Evolutionary conservation across 176 grass and related monocot genomes (phyloP), one percentile per base, ranked within the genome.

Genomic region (Musa beccarii): DNA sequence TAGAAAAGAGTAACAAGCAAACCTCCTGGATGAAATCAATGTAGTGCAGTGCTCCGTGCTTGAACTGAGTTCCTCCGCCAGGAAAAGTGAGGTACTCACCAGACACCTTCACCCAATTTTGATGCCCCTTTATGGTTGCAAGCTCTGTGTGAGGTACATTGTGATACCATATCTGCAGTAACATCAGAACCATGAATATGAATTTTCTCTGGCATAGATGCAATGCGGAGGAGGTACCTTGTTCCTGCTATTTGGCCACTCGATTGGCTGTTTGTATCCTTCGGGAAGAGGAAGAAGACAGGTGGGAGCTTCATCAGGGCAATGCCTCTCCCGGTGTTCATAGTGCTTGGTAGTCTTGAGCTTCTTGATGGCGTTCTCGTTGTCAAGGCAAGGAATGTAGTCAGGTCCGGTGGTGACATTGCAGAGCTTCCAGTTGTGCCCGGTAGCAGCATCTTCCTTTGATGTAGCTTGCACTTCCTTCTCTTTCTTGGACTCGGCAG

Each of bases 301-400:
- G 16, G 84, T 92, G 7, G 90, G 88, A 20, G 84, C 15, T 3
- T 64, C 43, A 2, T 52, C 49, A 14, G 95, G 95, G 76, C 95
- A 99, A 88, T 99, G 90, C 34, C 95, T 84, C 76, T 99, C 95
- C 1, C 95, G 85, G 82, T 99, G 95, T 77, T 99, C 90, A 79
- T 94, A 99, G 83, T 94, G 95, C 49, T 65, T 87, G 49, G 63
- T 82, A 2, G 80, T 89, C 22, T 34, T 75, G 3, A 99, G 88
- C 78, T 85, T 89, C 76, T 72, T 87, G 75, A 99, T 84, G 16
- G 86, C 95, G 2, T 57, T 81, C 77, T 86, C 89, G 74, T 99
- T 99, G 87, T 99, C 96, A n/a, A 99, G 85, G 74, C 96, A 99
- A 51, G 91, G 96, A 64, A 99, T 99, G 75, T 95, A 99, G 80